Conservation (phyloP, 2,329 filamentous ascomycete species). For the Stagonosporopsis rhizophila region DNA sequence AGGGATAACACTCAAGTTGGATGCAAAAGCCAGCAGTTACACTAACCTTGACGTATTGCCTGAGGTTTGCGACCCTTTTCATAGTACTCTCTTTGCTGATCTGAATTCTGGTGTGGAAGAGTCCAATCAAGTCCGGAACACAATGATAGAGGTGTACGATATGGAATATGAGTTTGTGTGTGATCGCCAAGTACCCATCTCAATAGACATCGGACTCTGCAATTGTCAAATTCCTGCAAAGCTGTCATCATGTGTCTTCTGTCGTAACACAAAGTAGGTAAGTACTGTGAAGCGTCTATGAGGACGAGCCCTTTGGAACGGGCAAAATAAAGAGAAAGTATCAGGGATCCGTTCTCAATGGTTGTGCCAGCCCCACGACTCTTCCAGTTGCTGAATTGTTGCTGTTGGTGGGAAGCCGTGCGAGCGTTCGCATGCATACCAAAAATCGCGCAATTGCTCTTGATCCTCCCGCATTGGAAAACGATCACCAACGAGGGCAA, state of each 20-base stretch:
- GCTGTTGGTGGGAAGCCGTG: conserved; percentile 47
- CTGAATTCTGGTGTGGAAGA: neutral
- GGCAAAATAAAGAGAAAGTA: neutral
- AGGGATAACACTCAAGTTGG: no score
- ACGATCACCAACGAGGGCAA: conserved; percentile 44
- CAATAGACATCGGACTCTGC: neutral
- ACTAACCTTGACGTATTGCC: neutral
- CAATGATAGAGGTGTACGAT: no score
- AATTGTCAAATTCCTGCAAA: neutral
- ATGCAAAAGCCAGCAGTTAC: no score
- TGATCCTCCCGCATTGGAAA: conserved; percentile 43
- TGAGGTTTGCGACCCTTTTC: neutral
- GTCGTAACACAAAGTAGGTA: neutral
- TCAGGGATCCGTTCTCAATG: neutral
- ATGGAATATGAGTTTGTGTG: no score
- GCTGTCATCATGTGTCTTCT: neutral
- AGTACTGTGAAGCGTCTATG: neutral
- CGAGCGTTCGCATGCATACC: conserved; percentile 40
- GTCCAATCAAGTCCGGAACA: neutral
- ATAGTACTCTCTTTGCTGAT: neutral
- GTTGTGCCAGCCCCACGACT: conserved; percentile 46
- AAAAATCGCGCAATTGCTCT: conserved; percentile 38
- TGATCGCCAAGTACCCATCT: no score
- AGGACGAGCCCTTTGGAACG: neutral
- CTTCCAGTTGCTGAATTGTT: conserved; percentile 42